These are phyloP conservation scores for Tephrocybe sp. DNA, from an alignment of 768 basidiomycete species.

Conservation along the genomic window DNA sequence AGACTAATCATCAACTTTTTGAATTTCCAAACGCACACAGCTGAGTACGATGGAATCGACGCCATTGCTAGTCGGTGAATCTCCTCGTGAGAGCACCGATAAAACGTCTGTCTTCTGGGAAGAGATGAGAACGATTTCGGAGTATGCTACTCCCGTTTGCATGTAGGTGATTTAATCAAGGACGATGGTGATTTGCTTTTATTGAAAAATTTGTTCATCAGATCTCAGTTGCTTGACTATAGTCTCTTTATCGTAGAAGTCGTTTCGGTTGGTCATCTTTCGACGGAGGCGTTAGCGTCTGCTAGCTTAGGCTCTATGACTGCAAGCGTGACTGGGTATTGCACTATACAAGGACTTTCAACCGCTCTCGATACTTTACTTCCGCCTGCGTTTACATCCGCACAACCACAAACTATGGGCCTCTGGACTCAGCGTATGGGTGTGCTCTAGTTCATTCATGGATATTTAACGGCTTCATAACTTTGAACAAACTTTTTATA, in stretches of 20 bases:
- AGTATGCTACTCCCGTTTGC: conserved; percentile 68
- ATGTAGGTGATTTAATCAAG: conserved; percentile 41
- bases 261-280: conserved; percentile 87
- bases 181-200: background rate
- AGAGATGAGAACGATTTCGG: conserved; percentile 54
- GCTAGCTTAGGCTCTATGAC: conserved; percentile 74
- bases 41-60: conserved; percentile 42
- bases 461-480: background rate
- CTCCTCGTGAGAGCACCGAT: conserved; percentile 22
- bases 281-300: conserved; percentile 84
- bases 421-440: conserved; percentile 89
- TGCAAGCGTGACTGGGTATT: conserved; percentile 67
- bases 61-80: conserved; percentile 49
- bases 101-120: conserved; percentile 40
- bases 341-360: conserved; percentile 75
- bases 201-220: conserved; percentile 22
- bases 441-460: conserved; percentile 30
- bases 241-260: conserved; percentile 83
- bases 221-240: conserved; percentile 80
- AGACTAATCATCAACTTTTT: too few relatives aligned
- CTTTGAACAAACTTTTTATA: conserved; percentile 21
- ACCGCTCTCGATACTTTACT: conserved; percentile 90
- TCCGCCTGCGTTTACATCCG: conserved; percentile 91
- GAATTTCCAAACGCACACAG: too few relatives aligned
- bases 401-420: conserved; percentile 80